Base-by-base conservation (phyloP, 345 rosid species). In the Camelina neglecta region DNA sequence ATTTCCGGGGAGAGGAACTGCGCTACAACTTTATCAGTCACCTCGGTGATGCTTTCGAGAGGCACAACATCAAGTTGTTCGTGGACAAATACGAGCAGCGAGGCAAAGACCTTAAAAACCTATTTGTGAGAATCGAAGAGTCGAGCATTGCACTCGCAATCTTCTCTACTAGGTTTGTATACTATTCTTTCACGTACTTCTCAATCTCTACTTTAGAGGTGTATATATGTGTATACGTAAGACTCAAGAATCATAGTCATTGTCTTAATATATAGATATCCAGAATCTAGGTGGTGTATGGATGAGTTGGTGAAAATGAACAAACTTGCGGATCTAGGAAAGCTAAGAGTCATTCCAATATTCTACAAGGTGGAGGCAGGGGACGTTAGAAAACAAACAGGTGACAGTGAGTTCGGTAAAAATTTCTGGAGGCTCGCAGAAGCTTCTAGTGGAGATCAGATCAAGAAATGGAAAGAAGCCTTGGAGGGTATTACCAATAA, bases 71-170 rank as follows among this genome's bases (percentile, higher is more conserved):
- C 11, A 24, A 41, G 1, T 69, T 55, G 16, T 69, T 56, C 50
- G 6, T 69, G 5, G 73, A 55, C 13, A 55, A 36, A 7, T 1
- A 36, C 48, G 71, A 67, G 21, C 71, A 21, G 8, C 21, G 60
- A 38, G 73, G 73, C 11, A 56, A 24, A n/a, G 62, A 69, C 6
- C 33, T 69, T 1, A 55, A 42, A 24, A 13, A 55, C 18, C 53
- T 69, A 11, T 55, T 69, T 56, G 16, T 39, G 3, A 69, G 51
- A 35, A 69, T 69, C 16, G 8, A 69, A 39, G 73, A 69, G 26
- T 69, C 63, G 1, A 69, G 12, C 8, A 29, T 65, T 2, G 69
- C 69, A 1, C 24, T 65, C 0, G 69, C 33, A 7, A 48, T 65
- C 39, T 65, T 65, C 41, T 65, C 69, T n/a, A 47, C 54, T 2